Evolutionary conservation across 2,329 filamentous ascomycete genomes (phyloP).

Genomic region (Xylariaceae sp.): DNA sequence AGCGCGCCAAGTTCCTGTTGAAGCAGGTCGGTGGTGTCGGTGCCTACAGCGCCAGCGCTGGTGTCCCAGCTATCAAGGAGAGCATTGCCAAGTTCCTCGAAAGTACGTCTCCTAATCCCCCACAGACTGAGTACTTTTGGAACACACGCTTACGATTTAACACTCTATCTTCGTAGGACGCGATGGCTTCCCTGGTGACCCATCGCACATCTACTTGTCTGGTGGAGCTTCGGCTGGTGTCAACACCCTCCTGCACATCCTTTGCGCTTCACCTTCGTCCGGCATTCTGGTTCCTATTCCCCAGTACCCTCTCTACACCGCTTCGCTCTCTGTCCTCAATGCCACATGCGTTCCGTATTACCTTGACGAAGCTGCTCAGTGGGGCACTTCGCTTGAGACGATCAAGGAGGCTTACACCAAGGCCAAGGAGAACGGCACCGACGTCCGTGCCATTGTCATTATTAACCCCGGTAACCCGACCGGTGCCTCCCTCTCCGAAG

Average conservation of each 20-base stretch:
- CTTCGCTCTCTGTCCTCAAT: conserved; percentile 79
- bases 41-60: conserved; percentile 92
- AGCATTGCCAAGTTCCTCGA: conserved; percentile 92
- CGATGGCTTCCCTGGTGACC: conserved; percentile 80
- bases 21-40: conserved; percentile 84
- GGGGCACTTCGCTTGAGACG: conserved; percentile 79
- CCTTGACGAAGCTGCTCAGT: conserved; percentile 78
- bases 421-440: conserved; percentile 70
- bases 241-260: conserved; percentile 84
- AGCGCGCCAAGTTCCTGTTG: conserved; percentile 74
- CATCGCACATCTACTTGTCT: conserved; percentile 81
- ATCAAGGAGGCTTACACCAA: conserved; percentile 70
- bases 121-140: not conserved
- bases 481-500: conserved; percentile 73
- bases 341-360: conserved; percentile 88
- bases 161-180: conserved; percentile 47
- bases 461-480: conserved; percentile 99
- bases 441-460: conserved; percentile 88
- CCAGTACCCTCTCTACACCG: conserved; percentile 96
- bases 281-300: conserved; percentile 93
- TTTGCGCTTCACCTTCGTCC: conserved; percentile 70
- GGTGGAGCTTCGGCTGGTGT: conserved; percentile 90
- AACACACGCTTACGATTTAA: conserved; percentile 15
- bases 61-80: conserved; percentile 78
- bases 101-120: conserved; percentile 45